A percentile compares a stretch with the other conserved stretches of the same genome.
Conservation (phyloP, 1,284 basidiomycete genomes). For the Pseudozyma thailandica region DNA sequence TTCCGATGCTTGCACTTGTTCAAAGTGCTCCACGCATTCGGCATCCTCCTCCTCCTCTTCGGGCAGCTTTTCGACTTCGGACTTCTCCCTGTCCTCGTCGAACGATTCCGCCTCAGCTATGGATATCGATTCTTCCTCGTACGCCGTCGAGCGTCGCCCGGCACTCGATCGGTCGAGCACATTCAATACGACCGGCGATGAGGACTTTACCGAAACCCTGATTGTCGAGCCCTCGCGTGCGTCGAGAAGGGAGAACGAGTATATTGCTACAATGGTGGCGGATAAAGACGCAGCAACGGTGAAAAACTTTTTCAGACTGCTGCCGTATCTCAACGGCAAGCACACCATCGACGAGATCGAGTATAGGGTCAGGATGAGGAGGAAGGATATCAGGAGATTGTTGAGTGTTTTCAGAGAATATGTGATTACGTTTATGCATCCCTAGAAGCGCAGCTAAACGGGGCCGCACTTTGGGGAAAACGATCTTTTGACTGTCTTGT, state of each 20-base stretch:
- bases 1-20: slow-evolving; percentile 1
- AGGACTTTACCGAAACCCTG: slow-evolving; percentile 69
- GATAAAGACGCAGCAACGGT: slow-evolving; percentile 73
- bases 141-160: not conserved
- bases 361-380: slow-evolving; percentile 39
- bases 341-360: slow-evolving; percentile 66
- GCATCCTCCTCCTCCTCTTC: slow-evolving; percentile 12
- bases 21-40: not conserved
- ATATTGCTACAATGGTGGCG: slow-evolving; percentile 84
- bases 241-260: slow-evolving; percentile 78
- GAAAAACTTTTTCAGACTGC: slow-evolving; percentile 49
- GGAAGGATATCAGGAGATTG: slow-evolving; percentile 54
- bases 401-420: slow-evolving; percentile 49
- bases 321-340: slow-evolving; percentile 66
- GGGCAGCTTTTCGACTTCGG: slow-evolving; percentile 8
- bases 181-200: not conserved
- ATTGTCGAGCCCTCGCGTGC: slow-evolving; percentile 85
- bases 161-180: not conserved
- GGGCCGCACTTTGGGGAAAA: too few species aligned
- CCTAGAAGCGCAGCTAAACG: slow-evolving; percentile 8
- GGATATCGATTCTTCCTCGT: not conserved
- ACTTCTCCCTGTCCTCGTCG: slow-evolving; percentile 25
- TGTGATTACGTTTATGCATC: slow-evolving; percentile 62
- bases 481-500: not conserved
- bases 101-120: not conserved